A percentile compares a stretch with the other conserved stretches of the same genome.
Evolutionary conservation across 116 monocot genomes (phyloP).

Genomic region (Papilionanthe hybrid): DNA sequence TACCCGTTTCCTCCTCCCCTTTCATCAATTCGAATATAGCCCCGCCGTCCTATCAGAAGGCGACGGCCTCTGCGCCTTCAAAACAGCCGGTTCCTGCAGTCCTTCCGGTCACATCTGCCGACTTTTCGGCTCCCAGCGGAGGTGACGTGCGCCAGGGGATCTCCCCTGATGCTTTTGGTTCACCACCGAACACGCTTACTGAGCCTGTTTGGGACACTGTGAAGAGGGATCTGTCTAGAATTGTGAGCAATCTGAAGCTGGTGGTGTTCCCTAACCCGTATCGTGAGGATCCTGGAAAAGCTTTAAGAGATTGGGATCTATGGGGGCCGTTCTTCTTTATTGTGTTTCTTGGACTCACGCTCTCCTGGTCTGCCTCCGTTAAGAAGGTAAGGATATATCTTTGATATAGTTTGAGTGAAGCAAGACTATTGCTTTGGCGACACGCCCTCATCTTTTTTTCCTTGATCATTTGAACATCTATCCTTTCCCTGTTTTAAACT

Average conservation of each 20-base stretch:
- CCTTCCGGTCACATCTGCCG: slow-evolving; percentile 9
- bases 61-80: background rate
- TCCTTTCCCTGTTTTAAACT: too few relatives aligned
- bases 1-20: slow-evolving; percentile 42
- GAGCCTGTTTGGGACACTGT: slow-evolving; percentile 97
- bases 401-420: too few relatives aligned
- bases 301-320: slow-evolving; percentile 95
- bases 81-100: background rate
- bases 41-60: slow-evolving; percentile 11
- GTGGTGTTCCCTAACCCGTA: slow-evolving; percentile 89
- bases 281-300: slow-evolving; percentile 87
- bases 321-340: slow-evolving; percentile 99
- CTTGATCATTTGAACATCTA: too few relatives aligned
- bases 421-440: too few relatives aligned
- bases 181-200: slow-evolving; percentile 74
- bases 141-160: slow-evolving; percentile 16
- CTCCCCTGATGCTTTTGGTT: slow-evolving; percentile 53
- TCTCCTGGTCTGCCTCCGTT: slow-evolving; percentile 87
- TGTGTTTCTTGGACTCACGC: slow-evolving; percentile 73
- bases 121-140: slow-evolving; percentile 1
- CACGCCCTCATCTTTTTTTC: too few relatives aligned
- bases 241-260: slow-evolving; percentile 82
- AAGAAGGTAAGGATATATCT: slow-evolving; percentile 42
- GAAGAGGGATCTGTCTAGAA: slow-evolving; percentile 79
- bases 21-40: slow-evolving; percentile 37